Conservation (phyloP, 768 basidiomycete species). For the Pleurotus platypus region DNA sequence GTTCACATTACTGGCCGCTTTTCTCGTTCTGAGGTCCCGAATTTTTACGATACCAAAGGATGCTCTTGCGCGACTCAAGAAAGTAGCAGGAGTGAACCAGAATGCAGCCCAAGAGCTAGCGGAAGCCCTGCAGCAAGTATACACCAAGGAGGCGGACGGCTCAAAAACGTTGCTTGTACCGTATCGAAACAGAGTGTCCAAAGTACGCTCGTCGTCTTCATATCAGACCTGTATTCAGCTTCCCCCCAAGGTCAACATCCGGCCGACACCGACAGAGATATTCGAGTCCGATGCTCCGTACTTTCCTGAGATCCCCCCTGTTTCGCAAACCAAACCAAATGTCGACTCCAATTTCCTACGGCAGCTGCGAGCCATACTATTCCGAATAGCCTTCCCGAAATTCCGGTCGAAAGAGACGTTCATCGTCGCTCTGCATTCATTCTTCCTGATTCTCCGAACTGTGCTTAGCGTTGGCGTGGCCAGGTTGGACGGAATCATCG, state of each 20-base stretch:
- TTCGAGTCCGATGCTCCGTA: conserved; percentile 49
- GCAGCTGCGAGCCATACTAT: conserved; percentile 71
- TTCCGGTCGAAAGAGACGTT: conserved; percentile 65
- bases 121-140: conserved; percentile 57
- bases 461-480: conserved; percentile 88
- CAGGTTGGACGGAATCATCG: conserved; percentile 84
- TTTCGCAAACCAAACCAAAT: conserved; percentile 49
- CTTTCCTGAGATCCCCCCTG: conserved; percentile 57
- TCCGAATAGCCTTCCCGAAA: conserved; percentile 67
- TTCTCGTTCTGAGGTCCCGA: conserved; percentile 51
- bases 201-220: conserved; percentile 35
- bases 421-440: conserved; percentile 73
- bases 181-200: conserved; percentile 51
- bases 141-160: conserved; percentile 54
- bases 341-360: conserved; percentile 66
- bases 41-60: conserved; percentile 31
- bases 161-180: conserved; percentile 65
- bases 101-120: conserved; percentile 38
- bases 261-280: conserved; percentile 44
- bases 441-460: conserved; percentile 83
- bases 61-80: conserved; percentile 22
- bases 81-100: conserved; percentile 21
- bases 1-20: conserved; percentile 37
- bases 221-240: not conserved
- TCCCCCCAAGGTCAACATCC: conserved; percentile 33